These are phyloP conservation scores for Ophiocordyceps camponoti-leonardi DNA, from an alignment of 2,329 filamentous ascomycete species.

Conservation along the genomic window DNA sequence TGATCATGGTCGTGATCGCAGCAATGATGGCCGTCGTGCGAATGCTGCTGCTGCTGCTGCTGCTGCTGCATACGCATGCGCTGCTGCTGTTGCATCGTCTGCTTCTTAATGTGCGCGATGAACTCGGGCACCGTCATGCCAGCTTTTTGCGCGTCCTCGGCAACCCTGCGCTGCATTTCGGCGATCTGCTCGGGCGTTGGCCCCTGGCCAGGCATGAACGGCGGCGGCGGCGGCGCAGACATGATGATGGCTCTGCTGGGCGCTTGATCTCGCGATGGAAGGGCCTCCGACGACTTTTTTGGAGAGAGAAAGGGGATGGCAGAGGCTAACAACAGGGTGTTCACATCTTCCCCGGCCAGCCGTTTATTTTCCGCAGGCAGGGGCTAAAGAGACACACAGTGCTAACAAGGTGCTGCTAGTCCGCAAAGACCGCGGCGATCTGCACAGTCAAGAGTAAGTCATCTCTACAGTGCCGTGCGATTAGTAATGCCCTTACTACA, in stretches of 20 bases:
- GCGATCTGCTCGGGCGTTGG: constrained; percentile 75
- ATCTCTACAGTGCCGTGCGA: no score
- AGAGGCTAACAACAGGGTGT: constrained; percentile 17
- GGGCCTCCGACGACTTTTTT: neutral
- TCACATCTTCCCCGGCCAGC: constrained; percentile 16
- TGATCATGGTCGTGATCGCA: constrained; percentile 11
- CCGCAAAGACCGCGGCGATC: no score
- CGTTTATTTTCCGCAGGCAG: constrained; percentile 12
- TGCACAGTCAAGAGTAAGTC: no score
- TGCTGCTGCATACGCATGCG: constrained; percentile 29
- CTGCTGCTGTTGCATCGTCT: constrained; percentile 33
- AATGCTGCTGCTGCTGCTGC: constrained; percentile 17
- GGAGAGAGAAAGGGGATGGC: neutral
- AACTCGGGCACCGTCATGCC: constrained; percentile 79
- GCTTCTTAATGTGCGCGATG: constrained; percentile 48
- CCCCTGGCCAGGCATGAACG: constrained; percentile 17
- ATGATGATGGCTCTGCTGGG: constrained; percentile 5
- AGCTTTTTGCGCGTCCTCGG: constrained; percentile 64
- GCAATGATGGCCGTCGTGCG: constrained; percentile 6
- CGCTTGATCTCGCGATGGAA: neutral
- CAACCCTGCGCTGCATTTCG: constrained; percentile 67
- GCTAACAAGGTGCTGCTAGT: no score
- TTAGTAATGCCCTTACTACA: no score
- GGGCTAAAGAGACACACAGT: neutral
- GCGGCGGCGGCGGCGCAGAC: constrained; percentile 12